Conservation (phyloP, 2,329 filamentous ascomycete genomes). For the Eurotiales sp. region DNA sequence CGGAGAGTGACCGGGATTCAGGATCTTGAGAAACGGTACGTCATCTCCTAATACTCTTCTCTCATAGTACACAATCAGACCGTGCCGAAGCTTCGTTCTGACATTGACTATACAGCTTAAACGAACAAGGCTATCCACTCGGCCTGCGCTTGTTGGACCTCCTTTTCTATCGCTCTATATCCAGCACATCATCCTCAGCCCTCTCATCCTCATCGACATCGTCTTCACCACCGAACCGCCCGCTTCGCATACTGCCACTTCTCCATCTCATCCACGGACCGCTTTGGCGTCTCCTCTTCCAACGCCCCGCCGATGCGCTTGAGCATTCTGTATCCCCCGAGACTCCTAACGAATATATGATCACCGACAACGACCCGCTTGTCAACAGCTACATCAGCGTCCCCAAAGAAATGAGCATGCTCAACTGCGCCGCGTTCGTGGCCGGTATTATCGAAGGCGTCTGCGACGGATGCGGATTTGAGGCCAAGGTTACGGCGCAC, state of each 20-base stretch:
- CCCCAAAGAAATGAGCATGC: conserved; percentile 89
- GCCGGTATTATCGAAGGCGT: conserved; percentile 94
- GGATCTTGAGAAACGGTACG: conserved; percentile 83
- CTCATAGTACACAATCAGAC: no score
- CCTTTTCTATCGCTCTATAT: conserved; percentile 79
- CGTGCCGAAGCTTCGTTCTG: no score
- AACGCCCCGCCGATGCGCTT: conserved; percentile 82
- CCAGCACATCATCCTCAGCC: conserved; percentile 77
- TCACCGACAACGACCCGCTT: conserved; percentile 94
- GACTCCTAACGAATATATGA: conserved; percentile 96
- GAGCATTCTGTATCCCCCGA: conserved; percentile 80
- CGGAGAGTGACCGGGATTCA: conserved; percentile 85
- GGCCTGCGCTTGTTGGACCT: conserved; percentile 94
- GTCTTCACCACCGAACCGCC: conserved; percentile 67
- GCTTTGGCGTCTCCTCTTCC: conserved; percentile 89
- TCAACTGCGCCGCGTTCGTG: conserved; percentile 94
- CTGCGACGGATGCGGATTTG: conserved; percentile 88
- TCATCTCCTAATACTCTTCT: no score
- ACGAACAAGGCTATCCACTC: conserved; percentile 87
- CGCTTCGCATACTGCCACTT: conserved; percentile 82
- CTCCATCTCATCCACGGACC: conserved; percentile 93
- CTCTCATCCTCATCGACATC: conserved; percentile 69
- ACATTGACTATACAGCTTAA: conserved; percentile 68
- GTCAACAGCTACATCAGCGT: conserved; percentile 93
- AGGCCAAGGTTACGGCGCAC: conserved; percentile 85